Evolutionary conservation across 441 rosid genomes (phyloP), one percentile per base, ranked within the genome.

Genomic region (Adansonia gregorii): DNA sequence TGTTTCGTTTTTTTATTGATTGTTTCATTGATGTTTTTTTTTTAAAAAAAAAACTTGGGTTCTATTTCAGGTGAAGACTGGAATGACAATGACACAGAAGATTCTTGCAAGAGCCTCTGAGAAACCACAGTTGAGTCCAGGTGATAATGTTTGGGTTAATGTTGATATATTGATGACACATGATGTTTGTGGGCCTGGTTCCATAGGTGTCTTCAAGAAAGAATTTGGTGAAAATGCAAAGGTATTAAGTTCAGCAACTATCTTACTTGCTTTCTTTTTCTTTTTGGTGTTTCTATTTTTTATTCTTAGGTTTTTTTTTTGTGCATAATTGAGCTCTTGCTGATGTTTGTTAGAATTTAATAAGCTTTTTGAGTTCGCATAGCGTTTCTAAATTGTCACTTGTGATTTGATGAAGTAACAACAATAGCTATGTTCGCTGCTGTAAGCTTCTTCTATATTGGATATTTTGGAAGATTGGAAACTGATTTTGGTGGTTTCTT

Each of bases 101-200:
- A 96, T 96, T 54, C 69, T 94, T 71, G 93, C 97, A 1, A 92
- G 82, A 82, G 95, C 98, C 3, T 81, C 96, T n/a, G 93, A 90
- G 87, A 93, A 89, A 81, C 67, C 94, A 6, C 88, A 83, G 58
- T 84, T 93, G 84, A 82, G 79, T 24, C 97, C 99, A 12, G 99
- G 99, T 60, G 99, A 96, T 76, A 96, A 96, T 79, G 91, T 89
- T 58, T 96, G 98, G 99, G 98, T 93, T 64, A 87, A 93, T 54
- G 93, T 96, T 76, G 98, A 96, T 88, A 75, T 89, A 63, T 85
- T 96, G 87, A 94, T 94, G 99, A 96, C 98, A 55, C 98, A 96
- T 81, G 99, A 94, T 88, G 94, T 96, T 43, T 93, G 96, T 76
- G 99, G 99, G 63, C 98, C 97, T 11, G 98, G 98, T 82, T 92